Evolutionary conservation across 1,284 basidiomycete genomes (phyloP).

Genomic region (Gomphus sp.): DNA sequence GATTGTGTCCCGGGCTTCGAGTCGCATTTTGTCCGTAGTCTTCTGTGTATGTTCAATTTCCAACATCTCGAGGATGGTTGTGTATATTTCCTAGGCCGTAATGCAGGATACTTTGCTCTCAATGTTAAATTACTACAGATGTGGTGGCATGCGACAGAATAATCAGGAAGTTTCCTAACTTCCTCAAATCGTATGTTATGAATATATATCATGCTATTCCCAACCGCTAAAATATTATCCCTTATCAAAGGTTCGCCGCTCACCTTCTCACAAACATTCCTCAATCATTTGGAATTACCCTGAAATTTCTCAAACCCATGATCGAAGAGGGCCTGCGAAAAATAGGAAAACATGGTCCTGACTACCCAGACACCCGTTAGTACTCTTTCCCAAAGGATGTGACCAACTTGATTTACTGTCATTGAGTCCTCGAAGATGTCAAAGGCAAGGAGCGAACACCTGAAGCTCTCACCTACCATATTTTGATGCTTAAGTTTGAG

Average conservation of each 20-base stretch:
- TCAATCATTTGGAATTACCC: constrained; percentile 6
- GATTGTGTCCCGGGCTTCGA: constrained; percentile 31
- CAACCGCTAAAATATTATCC: not conserved
- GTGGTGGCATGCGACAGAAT: constrained; percentile 21
- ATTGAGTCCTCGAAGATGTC: too few species aligned
- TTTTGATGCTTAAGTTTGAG: too few species aligned
- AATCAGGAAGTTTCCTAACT: constrained; percentile 27
- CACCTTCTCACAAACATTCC: constrained; percentile 11
- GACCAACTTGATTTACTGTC: constrained; percentile 25
- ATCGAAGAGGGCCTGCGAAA: constrained; percentile 17
- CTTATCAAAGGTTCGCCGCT: constrained; percentile 13
- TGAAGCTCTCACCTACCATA: too few species aligned
- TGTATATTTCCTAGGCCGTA: constrained; percentile 19
- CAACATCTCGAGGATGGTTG: not conserved
- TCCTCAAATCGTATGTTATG: constrained; percentile 29
- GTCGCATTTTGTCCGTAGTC: constrained; percentile 33
- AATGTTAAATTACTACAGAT: constrained; percentile 15
- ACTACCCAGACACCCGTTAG: constrained; percentile 24
- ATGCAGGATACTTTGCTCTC: constrained; percentile 23
- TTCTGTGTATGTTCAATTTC: constrained; percentile 23
- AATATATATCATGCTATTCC: not conserved
- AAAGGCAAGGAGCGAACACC: too few species aligned
- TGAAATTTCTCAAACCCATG: constrained; percentile 16
- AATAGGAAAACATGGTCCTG: constrained; percentile 15
- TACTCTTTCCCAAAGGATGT: not conserved